Evolutionary conservation across 495 filamentous ascomycete genomes (phyloP).

Genomic region (Hypoxylon lienhwacheense): DNA sequence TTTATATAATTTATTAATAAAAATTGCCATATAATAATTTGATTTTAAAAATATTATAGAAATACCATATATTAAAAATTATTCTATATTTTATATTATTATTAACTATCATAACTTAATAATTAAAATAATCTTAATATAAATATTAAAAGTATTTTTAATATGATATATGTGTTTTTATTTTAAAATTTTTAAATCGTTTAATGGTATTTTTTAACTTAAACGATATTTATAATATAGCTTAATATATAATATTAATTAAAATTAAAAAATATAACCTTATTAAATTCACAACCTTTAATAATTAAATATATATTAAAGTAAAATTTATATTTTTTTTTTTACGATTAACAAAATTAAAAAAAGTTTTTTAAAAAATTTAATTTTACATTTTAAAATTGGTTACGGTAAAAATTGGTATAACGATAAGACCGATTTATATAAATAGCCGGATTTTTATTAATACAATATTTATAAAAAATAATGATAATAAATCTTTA

Average conservation of each 20-base stretch:
- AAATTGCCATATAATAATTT: neutral
- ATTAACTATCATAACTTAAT: neutral
- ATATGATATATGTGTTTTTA: neutral
- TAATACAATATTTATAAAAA: neutral
- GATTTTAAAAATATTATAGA: neutral
- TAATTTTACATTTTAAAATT: constrained; percentile 2
- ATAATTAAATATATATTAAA: neutral
- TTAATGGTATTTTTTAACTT: neutral
- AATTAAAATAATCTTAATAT: neutral
- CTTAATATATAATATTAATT: neutral
- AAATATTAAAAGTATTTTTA: neutral
- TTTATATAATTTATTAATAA: neutral
- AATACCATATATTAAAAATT: neutral
- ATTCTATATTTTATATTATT: neutral
- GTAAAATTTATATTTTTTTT: neutral
- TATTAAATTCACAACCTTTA: neutral
- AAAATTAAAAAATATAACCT: neutral
- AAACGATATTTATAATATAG: neutral
- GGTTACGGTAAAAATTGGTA: neutral
- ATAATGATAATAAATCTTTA: neutral
- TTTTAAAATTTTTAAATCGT: neutral
- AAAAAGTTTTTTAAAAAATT: neutral
- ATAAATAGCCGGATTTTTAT: neutral
- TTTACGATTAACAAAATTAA: neutral
- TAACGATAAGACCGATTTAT: neutral